phyloP scores from a whole-genome alignment of 2,329 filamentous ascomycete genomes.

The Leptographium lundbergii region DNA sequence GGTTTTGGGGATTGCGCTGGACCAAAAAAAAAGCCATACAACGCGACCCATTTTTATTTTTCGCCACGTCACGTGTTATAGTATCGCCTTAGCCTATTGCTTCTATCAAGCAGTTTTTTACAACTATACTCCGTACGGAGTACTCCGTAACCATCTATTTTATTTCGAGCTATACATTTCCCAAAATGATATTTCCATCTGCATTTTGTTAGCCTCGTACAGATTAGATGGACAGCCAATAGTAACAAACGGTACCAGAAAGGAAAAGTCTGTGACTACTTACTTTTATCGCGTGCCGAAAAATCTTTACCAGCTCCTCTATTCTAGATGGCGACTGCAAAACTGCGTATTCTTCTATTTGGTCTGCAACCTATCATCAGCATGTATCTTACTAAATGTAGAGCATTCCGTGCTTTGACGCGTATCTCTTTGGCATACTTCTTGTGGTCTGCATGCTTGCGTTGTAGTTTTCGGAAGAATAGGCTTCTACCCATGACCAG shows the following conservation, averaged over 20 bases:
- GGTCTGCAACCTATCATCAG: neutral
- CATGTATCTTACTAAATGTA: neutral
- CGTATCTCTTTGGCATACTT: slow-evolving; percentile 38
- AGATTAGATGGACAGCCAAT: no score
- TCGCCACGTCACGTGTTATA: slow-evolving; percentile 9
- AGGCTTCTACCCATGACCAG: slow-evolving; percentile 87
- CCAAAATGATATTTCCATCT: slow-evolving; percentile 69
- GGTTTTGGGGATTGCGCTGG: neutral
- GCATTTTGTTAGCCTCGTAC: slow-evolving; percentile 4
- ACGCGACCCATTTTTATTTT: slow-evolving; percentile 3
- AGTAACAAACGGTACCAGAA: neutral
- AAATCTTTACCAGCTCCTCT: slow-evolving; percentile 73
- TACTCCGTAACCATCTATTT: no score
- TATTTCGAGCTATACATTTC: slow-evolving; percentile 37
- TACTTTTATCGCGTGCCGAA: slow-evolving; percentile 76
- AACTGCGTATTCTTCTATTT: slow-evolving; percentile 59
- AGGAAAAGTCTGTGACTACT: slow-evolving; percentile 1
- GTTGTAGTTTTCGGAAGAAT: slow-evolving; percentile 67
- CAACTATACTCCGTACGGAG: no score
- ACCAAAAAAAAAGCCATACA: neutral
- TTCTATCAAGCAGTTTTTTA: neutral
- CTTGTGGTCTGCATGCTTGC: slow-evolving; percentile 58
- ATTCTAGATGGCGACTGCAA: slow-evolving; percentile 61
- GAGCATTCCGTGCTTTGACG: neutral
- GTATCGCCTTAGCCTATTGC: neutral